Conservation (phyloP, 306 rosid genomes). For the Mimosa pudica region DNA sequence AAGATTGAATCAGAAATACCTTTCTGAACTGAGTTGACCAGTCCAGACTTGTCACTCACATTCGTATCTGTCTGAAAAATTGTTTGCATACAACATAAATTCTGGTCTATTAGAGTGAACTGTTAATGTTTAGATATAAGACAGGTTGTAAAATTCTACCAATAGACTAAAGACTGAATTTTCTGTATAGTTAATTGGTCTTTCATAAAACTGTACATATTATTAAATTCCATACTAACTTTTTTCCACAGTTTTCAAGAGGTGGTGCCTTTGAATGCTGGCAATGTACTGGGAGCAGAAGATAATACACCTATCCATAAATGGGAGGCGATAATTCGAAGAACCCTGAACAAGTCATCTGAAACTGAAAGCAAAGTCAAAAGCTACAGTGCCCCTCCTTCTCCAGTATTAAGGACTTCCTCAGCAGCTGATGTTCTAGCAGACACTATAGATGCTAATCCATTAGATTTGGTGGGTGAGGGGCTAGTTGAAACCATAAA, state of each 20-base stretch:
- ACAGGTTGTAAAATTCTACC: neutral
- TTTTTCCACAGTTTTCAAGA: constrained; percentile 76
- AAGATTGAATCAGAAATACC: neutral
- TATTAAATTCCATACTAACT: constrained; percentile 10
- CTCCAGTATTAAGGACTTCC: constrained; percentile 82
- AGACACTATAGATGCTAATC: constrained; percentile 53
- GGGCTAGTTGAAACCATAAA: constrained; percentile 38
- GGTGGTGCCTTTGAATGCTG: constrained; percentile 95
- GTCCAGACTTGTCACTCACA: neutral
- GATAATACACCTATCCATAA: constrained; percentile 76
- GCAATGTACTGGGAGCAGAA: constrained; percentile 92
- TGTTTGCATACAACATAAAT: neutral
- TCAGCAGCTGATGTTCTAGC: constrained; percentile 75
- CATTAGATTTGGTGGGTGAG: constrained; percentile 50
- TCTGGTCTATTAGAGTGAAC: neutral
- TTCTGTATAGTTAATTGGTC: constrained; percentile 13
- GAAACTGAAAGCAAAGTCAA: constrained; percentile 65
- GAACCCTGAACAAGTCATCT: constrained; percentile 69
- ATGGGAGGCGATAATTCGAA: constrained; percentile 92
- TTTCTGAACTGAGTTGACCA: neutral
- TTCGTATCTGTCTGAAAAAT: neutral
- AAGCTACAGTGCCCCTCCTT: constrained; percentile 91
- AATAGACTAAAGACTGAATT: neutral
- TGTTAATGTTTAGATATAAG: neutral
- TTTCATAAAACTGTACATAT: constrained; percentile 18